Base-by-base conservation (phyloP, 2,329 filamentous ascomycete species). In the Aureobasidium lini region DNA sequence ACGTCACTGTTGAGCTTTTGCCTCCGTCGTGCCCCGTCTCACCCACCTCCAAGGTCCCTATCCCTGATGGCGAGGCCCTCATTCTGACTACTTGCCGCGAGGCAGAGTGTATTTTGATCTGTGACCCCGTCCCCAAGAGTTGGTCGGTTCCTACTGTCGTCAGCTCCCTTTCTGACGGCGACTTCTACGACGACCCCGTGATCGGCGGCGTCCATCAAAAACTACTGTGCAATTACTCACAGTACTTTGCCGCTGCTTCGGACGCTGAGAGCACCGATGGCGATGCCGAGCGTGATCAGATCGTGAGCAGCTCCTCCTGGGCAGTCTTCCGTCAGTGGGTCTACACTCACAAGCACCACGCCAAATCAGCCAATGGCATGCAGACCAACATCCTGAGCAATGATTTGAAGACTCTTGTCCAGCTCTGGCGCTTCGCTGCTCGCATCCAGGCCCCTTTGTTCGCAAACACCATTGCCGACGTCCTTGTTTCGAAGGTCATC, bases 361-460 rank as follows among this genome's bases (percentile, higher is more conserved):
- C 37, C 53, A 57, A 46, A 31, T 7, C 13, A 11, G 6, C 5
- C 18, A 15, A n/a, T 6, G 42, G 16, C 11, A 23, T 9, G n/a
- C 3, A 13, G 3, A 6, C n/a, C 8, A 9, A 18, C 5, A 13
- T 39, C 53, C 1, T 6, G 7, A 15, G 39, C 42, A 47, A 47
- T 10, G 23, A 40, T 11, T n/a, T 57, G 9, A 47, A 47, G 54
- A 40, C 34, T 13, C 54, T 57, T 4, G 34, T 57, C 8, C 31
- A 32, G 15, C 54, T 57, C 34, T 57, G 54, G 54, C 42, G 54
- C 32, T 57, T 57, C 11, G 54, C 11, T 32, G 54, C 54, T 40
- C 54, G 34, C 10, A 40, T 57, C 2, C 54, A 57, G 43, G 54
- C 54, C 9, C 54, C 54, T 10, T 3, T 48, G 10, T 57, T 57